Conservation (phyloP, 208 protist genomes). For the Balamuthia mandrillaris region DNA sequence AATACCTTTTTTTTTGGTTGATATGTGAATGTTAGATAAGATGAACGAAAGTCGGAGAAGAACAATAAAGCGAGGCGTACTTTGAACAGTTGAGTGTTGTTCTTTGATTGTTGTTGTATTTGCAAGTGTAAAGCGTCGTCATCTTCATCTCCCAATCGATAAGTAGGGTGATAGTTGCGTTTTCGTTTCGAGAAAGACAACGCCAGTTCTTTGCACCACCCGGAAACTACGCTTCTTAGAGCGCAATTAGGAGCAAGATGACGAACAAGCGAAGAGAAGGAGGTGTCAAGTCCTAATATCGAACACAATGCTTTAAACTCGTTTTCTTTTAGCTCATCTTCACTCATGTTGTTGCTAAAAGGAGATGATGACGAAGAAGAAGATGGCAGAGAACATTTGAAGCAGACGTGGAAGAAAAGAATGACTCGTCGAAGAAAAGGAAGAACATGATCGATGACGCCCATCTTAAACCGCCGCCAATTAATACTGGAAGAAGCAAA, state of each 20-base stretch:
- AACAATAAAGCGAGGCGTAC: no score
- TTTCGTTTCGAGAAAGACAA: no score
- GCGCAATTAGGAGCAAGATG: no score
- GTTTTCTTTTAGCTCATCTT: not conserved
- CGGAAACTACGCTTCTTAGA: no score
- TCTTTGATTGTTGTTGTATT: no score
- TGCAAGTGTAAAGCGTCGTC: no score
- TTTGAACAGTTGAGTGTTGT: no score
- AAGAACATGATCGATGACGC: not conserved
- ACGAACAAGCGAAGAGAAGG: no score
- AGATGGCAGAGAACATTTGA: not conserved
- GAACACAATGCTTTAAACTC: not conserved
- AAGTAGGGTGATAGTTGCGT: no score
- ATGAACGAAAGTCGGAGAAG: no score
- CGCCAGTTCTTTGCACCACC: no score
- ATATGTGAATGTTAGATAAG: not conserved
- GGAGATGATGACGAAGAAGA: not conserved
- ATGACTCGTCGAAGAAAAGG: not conserved
- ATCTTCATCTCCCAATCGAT: no score
- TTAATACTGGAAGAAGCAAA: not conserved
- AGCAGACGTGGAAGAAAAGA: not conserved
- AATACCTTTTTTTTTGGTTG: not conserved
- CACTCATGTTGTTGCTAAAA: not conserved
- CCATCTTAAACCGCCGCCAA: not conserved
- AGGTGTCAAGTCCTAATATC: not conserved